phyloP scores from a whole-genome alignment of 495 filamentous ascomycete species.

The Haplographium delicatum region DNA sequence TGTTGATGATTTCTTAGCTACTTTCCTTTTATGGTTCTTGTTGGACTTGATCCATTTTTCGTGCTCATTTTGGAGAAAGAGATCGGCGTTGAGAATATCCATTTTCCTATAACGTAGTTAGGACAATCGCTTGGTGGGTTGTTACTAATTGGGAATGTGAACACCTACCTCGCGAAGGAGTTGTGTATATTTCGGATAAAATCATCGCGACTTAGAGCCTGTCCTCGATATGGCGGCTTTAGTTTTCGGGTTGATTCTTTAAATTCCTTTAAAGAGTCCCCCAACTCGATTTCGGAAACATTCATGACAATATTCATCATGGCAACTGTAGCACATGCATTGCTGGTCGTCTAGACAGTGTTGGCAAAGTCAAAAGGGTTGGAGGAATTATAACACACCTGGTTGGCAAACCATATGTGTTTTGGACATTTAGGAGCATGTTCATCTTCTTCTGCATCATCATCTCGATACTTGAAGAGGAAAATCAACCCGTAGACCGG shows the following conservation, averaged over 20 bases:
- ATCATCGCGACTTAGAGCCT: constrained; percentile 65
- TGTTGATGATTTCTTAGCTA: constrained; percentile 25
- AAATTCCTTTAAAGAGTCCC: constrained; percentile 61
- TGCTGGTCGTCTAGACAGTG: constrained; percentile 57
- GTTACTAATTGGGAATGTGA: too few relatives aligned
- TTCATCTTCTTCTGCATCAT: constrained; percentile 50
- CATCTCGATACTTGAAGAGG: constrained; percentile 64
- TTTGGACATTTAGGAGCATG: constrained; percentile 48
- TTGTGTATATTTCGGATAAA: constrained; percentile 82
- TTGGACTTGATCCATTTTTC: constrained; percentile 13
- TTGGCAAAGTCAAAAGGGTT: neutral
- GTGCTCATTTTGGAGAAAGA: constrained; percentile 59
- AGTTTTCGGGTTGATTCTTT: constrained; percentile 64
- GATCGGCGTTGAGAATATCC: constrained; percentile 74
- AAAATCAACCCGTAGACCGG: constrained; percentile 82
- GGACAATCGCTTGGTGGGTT: too few relatives aligned
- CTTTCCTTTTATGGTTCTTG: constrained; percentile 33
- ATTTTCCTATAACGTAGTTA: constrained; percentile 48
- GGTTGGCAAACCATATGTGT: constrained; percentile 90
- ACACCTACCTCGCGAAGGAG: constrained; percentile 70
- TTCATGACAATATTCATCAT: constrained; percentile 92
- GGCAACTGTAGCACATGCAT: constrained; percentile 85
- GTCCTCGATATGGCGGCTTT: constrained; percentile 66
- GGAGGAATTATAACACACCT: constrained; percentile 41
- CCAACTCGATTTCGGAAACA: constrained; percentile 55